Evolutionary conservation across 495 filamentous ascomycete species (phyloP).

Genomic region (Neurospora africana): DNA sequence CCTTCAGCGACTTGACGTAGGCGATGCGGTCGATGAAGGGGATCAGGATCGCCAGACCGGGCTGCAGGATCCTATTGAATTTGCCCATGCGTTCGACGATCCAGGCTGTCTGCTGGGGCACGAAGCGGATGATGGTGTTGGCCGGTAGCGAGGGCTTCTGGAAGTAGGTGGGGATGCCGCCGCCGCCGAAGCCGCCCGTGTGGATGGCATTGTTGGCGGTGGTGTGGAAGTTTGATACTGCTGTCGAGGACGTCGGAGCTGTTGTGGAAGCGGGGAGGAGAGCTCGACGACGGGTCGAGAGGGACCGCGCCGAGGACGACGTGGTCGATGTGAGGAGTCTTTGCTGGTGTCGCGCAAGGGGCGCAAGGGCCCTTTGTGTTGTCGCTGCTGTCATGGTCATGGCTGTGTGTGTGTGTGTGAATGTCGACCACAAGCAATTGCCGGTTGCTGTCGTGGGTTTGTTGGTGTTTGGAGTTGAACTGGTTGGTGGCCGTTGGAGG

Average conservation of each 20-base stretch:
- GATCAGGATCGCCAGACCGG: conserved; percentile 78
- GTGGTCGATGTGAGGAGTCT: not conserved
- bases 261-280: not conserved
- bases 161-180: conserved; percentile 44
- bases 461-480: not conserved
- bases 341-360: not conserved
- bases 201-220: conserved; percentile 12
- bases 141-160: conserved; percentile 58
- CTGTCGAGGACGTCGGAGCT: not conserved
- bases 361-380: not conserved
- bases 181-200: conserved; percentile 14
- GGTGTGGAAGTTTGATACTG: conserved; percentile 23
- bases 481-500: not conserved
- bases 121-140: conserved; percentile 93
- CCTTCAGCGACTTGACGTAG: conserved; percentile 96
- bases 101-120: conserved; percentile 98
- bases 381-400: not conserved
- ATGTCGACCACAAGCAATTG: not conserved
- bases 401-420: not conserved
- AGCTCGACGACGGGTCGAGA: not conserved
- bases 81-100: conserved; percentile 98
- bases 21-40: conserved; percentile 93
- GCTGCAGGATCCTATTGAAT: conserved; percentile 83
- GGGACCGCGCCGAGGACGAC: not conserved
- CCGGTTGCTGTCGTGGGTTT: not conserved